A percentile compares a stretch with the other conserved stretches of the same genome.
Evolutionary conservation across 2,329 filamentous ascomycete genomes (phyloP).

Genomic region (Dactylellina sp.): DNA sequence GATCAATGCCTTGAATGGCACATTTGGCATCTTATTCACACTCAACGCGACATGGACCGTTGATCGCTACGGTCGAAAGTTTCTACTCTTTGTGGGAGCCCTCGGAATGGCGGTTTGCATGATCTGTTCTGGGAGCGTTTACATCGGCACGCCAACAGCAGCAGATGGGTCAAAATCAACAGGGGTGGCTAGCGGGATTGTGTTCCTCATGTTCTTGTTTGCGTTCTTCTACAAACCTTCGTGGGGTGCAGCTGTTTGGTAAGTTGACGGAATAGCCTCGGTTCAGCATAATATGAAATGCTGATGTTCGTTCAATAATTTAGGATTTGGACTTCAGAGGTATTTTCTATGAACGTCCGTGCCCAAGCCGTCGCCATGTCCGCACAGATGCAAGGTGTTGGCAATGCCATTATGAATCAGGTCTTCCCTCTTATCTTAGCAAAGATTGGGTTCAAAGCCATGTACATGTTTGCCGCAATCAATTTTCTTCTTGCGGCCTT

Average conservation of each 20-base stretch:
- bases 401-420: constrained; percentile 45
- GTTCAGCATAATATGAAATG: constrained; percentile 63
- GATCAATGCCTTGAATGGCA: constrained; percentile 80
- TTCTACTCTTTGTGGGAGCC: constrained; percentile 76
- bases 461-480: constrained; percentile 54
- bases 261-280: neutral
- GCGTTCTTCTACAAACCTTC: constrained; percentile 74
- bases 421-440: constrained; percentile 40
- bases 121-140: constrained; percentile 73
- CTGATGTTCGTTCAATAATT: constrained; percentile 62
- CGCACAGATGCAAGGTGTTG: constrained; percentile 62
- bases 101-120: constrained; percentile 78
- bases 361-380: constrained; percentile 78
- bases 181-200: constrained; percentile 74
- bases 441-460: constrained; percentile 47
- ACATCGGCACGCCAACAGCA: constrained; percentile 70
- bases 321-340: constrained; percentile 76
- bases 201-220: constrained; percentile 75
- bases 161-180: constrained; percentile 69
- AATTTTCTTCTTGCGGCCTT: constrained; percentile 41
- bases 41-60: constrained; percentile 79
- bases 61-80: constrained; percentile 77
- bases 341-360: constrained; percentile 79
- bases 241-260: constrained; percentile 51
- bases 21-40: constrained; percentile 78